Evolutionary conservation across 2,329 filamentous ascomycete genomes (phyloP), one percentile per base, ranked within the genome.

Genomic region (Calonectria pauciramosa): DNA sequence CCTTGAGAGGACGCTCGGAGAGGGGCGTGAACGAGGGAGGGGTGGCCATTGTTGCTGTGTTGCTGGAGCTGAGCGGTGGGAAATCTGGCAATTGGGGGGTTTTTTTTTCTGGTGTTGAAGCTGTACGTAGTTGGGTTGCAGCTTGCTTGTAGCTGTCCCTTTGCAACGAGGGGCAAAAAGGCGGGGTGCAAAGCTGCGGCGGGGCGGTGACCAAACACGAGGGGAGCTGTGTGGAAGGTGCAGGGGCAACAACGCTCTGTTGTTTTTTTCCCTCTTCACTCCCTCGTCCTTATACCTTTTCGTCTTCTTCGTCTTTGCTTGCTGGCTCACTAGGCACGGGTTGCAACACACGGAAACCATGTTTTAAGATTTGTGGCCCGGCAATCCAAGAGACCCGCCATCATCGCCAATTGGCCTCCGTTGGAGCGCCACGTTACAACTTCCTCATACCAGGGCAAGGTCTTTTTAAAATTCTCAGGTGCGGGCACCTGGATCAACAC

Each of bases 1-100:
- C 95, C 88, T 96, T 95, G 86, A 98, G 88, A 54, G 95, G 95
- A 80, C 97, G 95, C 82, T 96, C 90, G 84, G 93, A 91, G 79
- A 99, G 92, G 76, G 95, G 91, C 71, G 96, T 94, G 86, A 93
- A 94, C 51, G 84, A 80, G 78, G 87, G 84, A 38, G 79, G 80
- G 20, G 79, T 78, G 77, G 85, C 85, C 89, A 90, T 90, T 79
- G 71, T 83, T 76, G 70, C 63, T 47, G 20, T 71, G 67, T 32
- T 59, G 54, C 66, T 41, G 56, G 54, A 20, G 32, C 13, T 41
- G 44, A 32, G 34, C 23, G 34, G 23, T 26, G 47, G 41, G 36
- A 38, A 66, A 34, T 36, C 38, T 41, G n/a, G 51, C 23, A 30
- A 65, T 56, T 66, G 13, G 36, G n/a, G n/a, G n/a, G n/a, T n/a